phyloP scores from a whole-genome alignment of 441 rosid genomes.

The Breynia disticha region DNA sequence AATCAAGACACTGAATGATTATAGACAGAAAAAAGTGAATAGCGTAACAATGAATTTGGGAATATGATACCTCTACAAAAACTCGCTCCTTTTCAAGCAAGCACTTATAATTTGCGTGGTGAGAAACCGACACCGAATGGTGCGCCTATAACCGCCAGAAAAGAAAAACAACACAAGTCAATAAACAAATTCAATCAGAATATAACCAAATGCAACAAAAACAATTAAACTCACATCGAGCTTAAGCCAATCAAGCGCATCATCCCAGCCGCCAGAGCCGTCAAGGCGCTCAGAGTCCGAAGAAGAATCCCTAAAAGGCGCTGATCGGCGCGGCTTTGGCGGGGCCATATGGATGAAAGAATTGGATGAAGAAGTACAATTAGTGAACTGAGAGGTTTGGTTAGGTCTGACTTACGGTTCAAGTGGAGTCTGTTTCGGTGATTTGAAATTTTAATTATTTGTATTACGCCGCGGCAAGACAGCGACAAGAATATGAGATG shows the following conservation, averaged over 20 bases:
- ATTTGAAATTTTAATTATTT: too few relatives aligned
- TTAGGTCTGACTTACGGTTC: conserved; percentile 20
- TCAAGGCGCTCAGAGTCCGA: conserved; percentile 60
- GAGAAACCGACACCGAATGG: conserved; percentile 45
- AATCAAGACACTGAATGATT: too few relatives aligned
- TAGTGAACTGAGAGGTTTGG: conserved; percentile 11
- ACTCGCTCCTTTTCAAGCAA: conserved; percentile 69
- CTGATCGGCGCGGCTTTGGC: conserved; percentile 34
- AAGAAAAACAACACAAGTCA: conserved; percentile 3
- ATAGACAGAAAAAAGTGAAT: too few relatives aligned
- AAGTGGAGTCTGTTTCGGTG: neutral
- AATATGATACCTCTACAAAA: conserved; percentile 44
- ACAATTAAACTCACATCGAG: conserved; percentile 36
- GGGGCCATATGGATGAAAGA: conserved; percentile 32
- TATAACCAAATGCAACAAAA: conserved; percentile 5
- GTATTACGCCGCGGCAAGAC: too few relatives aligned
- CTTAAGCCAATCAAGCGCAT: conserved; percentile 77
- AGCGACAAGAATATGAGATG: too few relatives aligned
- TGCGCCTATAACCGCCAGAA: conserved; percentile 7
- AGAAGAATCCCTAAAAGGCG: conserved; percentile 39
- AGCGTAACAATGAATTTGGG: neutral
- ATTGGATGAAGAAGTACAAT: neutral
- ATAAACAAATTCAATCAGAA: neutral
- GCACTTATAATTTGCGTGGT: conserved; percentile 43
- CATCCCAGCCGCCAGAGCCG: conserved; percentile 78